Base-by-base conservation (phyloP, 2,329 filamentous ascomycete species). In the Zelopaecilomyces penicillatus region DNA sequence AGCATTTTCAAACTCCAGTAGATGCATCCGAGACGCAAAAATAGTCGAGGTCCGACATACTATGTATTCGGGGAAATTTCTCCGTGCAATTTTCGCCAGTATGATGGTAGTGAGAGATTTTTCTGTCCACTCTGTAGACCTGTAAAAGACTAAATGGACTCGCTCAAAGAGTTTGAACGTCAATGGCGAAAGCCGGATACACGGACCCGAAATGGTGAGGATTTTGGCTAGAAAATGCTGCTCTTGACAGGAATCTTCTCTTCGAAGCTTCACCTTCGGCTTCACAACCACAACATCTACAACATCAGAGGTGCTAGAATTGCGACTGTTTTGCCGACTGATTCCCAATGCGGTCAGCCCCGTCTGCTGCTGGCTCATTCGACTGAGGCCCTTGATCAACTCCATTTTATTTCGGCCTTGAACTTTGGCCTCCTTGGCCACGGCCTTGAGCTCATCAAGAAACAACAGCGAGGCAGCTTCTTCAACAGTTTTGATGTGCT, bases 61-160 rank as follows among this genome's bases (percentile, higher is more conserved):
- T 26, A 97, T 78, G 57, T 95, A 98, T 3, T 84, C 73, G 0
- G 91, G 90, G 52, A 96, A 98, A 59, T 90, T 93, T 32, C 87
- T 77, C 37, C 82, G 78, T 2, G 90, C 87, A 46, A 95, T 95
- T 51, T 91, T 90, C 6, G 93, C 87, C 5, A 98, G 74, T 37
- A 98, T 95, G 43, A 97, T 91, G 0, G 90, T 91, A 2, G 88
- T 97, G 10, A 98, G 70, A 1, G 91, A 96, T 62, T 95, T 97
- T 56, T 97, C 91, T 0, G 90, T 95, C 93, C 93, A 98, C 61
- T 95, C 87, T 0, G 88, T 94, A 7, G 90, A 96, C 47, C 91
- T 78, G 63, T 97, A 97, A 62, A 96, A 98, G 29, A 98, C 89
- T 3, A 98, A 69, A 65, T 97, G 93, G 1, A 97, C 89, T 28